Evolutionary conservation across 1,139 yeast genomes (phyloP).

Genomic region (Casaregolazyma suthepensis): DNA sequence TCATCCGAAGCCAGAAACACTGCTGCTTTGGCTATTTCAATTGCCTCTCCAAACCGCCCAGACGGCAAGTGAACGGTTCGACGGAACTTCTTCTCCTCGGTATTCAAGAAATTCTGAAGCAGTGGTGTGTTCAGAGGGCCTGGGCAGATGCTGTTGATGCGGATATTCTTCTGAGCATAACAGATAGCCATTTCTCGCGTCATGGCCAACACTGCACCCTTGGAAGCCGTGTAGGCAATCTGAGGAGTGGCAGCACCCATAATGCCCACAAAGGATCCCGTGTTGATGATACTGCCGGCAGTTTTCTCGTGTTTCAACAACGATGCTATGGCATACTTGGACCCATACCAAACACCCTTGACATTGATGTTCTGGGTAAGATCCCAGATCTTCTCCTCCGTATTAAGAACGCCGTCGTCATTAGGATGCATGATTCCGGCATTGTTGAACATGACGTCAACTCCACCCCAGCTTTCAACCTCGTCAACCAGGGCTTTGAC

Average conservation of each 20-base stretch:
- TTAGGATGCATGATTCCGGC: constrained; percentile 75
- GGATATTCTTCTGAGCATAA: constrained; percentile 60
- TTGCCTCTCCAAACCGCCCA: constrained; percentile 45
- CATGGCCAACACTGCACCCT: constrained; percentile 37
- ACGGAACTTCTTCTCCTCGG: constrained; percentile 34
- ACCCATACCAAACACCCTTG: constrained; percentile 54
- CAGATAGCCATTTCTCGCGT: constrained; percentile 63
- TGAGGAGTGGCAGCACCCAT: constrained; percentile 38
- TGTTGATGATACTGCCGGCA: constrained; percentile 52
- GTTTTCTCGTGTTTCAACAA: constrained; percentile 43
- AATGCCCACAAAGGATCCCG: constrained; percentile 58
- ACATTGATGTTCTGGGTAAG: constrained; percentile 47
- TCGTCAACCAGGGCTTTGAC: constrained; percentile 33
- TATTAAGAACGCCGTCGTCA: constrained; percentile 43
- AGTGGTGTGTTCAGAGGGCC: constrained; percentile 50
- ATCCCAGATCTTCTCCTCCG: constrained; percentile 43
- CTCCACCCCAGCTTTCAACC: constrained; percentile 44
- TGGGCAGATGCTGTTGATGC: constrained; percentile 68
- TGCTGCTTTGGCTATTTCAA: constrained; percentile 78
- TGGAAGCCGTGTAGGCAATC: constrained; percentile 37
- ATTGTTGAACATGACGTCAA: constrained; percentile 60
- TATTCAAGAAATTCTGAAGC: constrained; percentile 48
- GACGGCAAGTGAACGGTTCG: constrained; percentile 55
- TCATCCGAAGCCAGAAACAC: constrained; percentile 77
- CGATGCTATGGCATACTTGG: constrained; percentile 46